Evolutionary conservation across 257 asterid species (phyloP), one percentile per base, ranked within the genome.

Genomic region (Penstemon newberryi): DNA sequence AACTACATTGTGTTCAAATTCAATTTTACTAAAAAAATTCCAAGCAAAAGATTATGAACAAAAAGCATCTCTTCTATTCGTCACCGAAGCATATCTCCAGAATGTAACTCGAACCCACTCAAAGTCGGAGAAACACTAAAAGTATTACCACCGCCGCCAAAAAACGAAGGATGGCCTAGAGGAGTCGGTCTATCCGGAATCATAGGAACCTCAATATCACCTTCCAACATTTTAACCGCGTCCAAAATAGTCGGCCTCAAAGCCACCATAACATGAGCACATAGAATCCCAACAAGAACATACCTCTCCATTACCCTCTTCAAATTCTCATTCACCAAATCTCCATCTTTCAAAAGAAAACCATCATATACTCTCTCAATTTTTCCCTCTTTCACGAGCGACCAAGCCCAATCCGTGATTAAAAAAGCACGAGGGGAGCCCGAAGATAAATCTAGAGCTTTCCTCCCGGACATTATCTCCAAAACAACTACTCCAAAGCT

Each of bases 191-290:
- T 81, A 56, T 91, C 96, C 3, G 95, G 96, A 43, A 89, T 83
- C 9, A 54, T 60, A 37, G 96, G 96, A 57, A 91, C 90, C 77
- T 91, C 96, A 6, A 82, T 80, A 70, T 91, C 98, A 58, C 98
- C 98, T 76, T 91, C 96, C 77, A 91, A 64, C 94, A 91, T 91
- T 66, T 89, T 91, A 81, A 91, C 13, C 1, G 96, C 98, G 11
- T 91, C 96, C 51, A 69, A 62, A 65, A 91, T 89, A 11, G 96
- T 91, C 5, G 96, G 96, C 89, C 98, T 76, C 13, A 91, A 13
- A 8, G 98, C 94, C 78, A 91, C 98, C 98, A 91, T 87, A 5
- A 91, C 94, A 70, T 91, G 96, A n/a, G 96, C 92, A 39, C 96
- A 91, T 15, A 91, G 66, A 58, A 91, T 80, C 40, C 96, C 98